Conservation (phyloP, 2,329 filamentous ascomycete genomes). For the Ploettnerulaceae sp. region DNA sequence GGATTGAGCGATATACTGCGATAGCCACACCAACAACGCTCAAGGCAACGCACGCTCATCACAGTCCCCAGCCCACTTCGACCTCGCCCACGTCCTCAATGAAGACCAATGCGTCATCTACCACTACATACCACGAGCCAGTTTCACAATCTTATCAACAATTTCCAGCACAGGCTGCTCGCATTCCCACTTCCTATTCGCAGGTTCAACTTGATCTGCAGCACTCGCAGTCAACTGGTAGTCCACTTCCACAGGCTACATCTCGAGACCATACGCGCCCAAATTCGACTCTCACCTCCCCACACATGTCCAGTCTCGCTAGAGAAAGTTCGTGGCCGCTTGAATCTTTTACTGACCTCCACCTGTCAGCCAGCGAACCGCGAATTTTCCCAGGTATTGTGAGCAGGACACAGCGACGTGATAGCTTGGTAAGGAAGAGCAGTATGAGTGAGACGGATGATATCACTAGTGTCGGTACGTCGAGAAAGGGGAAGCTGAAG, state of each 20-base stretch:
- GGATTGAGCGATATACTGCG: conserved; percentile 35
- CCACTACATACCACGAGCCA: conserved; percentile 17
- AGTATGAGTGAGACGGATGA: conserved; percentile 29
- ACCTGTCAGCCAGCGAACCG: conserved; percentile 57
- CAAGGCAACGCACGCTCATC: conserved; percentile 23
- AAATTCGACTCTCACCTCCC: conserved; percentile 18
- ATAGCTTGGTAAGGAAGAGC: conserved; percentile 24
- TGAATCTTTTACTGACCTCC: conserved; percentile 39
- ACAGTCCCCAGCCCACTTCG: conserved; percentile 20
- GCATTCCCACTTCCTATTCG: conserved; percentile 27
- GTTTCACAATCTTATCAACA: conserved; percentile 28
- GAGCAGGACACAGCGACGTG: conserved; percentile 32
- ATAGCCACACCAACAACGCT: conserved; percentile 23
- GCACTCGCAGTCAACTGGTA: conserved; percentile 12
- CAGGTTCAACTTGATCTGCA: conserved; percentile 25
- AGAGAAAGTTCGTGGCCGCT: conserved; percentile 38
- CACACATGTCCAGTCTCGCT: conserved; percentile 21
- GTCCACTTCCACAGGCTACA: conserved; percentile 12
- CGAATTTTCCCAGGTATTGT: conserved; percentile 69
- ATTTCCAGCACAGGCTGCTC: conserved; percentile 33
- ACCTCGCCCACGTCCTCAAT: conserved; percentile 33
- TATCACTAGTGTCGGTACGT: conserved; percentile 4
- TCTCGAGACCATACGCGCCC: conserved; percentile 9
- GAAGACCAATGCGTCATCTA: conserved; percentile 33
- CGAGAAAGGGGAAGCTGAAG: conserved; percentile 2